Conservation (phyloP, 1,284 basidiomycete species). For the Rhodotorula mucilaginosa region DNA sequence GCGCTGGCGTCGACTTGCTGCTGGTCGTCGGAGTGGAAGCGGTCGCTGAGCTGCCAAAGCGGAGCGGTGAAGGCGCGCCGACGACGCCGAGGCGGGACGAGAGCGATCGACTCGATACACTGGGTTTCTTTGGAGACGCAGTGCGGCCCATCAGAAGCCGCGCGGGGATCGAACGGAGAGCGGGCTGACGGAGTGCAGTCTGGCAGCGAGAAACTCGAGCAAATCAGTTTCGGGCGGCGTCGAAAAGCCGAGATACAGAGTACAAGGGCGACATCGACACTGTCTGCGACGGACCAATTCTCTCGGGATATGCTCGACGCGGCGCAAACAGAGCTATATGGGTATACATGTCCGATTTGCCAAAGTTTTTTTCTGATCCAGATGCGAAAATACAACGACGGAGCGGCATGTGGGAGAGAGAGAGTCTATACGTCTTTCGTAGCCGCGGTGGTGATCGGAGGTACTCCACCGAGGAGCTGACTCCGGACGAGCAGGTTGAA, state of each 20-base stretch:
- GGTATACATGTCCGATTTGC: too few species aligned
- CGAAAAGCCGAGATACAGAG: too few species aligned
- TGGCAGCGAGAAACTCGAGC: not conserved
- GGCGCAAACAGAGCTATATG: too few species aligned
- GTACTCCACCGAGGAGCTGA: conserved; percentile 28
- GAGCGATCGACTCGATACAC: conserved; percentile 1
- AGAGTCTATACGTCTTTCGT: not conserved
- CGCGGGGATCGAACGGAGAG: too few species aligned
- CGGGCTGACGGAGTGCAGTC: not conserved
- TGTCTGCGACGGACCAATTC: not conserved
- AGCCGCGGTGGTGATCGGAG: not conserved
- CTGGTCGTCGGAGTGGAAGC: not conserved
- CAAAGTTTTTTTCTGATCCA: not conserved
- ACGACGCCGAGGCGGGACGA: conserved; percentile 7
- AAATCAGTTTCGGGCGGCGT: too few species aligned
- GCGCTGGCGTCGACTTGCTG: not conserved
- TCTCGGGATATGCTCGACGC: not conserved
- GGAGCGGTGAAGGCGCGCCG: conserved; percentile 19
- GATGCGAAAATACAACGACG: not conserved
- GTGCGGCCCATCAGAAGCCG: conserved; percentile 19
- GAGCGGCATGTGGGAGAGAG: not conserved
- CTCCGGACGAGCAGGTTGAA: conserved; percentile 40
- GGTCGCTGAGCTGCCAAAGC: not conserved
- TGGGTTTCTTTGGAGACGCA: conserved; percentile 8
- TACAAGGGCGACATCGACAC: too few species aligned